Percentiles rank a stretch among this genome's conserved stretches.
Conservation (phyloP, 805 yeast genomes). For the Candida khao-thaluensis region DNA sequence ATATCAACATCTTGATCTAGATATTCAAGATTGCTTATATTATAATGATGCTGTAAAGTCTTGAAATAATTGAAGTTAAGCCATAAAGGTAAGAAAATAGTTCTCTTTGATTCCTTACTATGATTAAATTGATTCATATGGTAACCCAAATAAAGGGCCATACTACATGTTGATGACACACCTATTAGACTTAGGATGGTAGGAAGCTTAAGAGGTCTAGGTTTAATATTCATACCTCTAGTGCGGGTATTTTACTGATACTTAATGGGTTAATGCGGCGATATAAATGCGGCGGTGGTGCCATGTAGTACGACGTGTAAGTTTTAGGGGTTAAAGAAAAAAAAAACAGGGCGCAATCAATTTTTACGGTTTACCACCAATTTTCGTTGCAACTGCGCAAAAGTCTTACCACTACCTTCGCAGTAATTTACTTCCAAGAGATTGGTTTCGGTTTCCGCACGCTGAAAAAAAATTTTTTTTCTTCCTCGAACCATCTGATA, state of each 20-base stretch:
- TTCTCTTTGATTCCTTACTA: slow-evolving; percentile 7
- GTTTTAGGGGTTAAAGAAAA: no score
- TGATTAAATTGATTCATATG: slow-evolving; percentile 13
- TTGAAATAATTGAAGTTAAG: slow-evolving; percentile 26
- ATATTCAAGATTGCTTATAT: slow-evolving; percentile 24
- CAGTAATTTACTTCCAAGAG: no score
- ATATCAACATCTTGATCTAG: slow-evolving; percentile 14
- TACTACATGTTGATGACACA: slow-evolving; percentile 14
- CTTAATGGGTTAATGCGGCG: no score
- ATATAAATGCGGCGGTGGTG: no score
- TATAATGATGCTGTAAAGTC: slow-evolving; percentile 24
- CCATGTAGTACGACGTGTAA: no score
- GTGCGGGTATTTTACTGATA: no score
- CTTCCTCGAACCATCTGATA: slow-evolving; percentile 9
- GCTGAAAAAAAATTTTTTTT: slow-evolving; percentile 3
- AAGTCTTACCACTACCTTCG: no score
- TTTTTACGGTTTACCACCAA: no score
- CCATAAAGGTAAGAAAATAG: slow-evolving; percentile 27
- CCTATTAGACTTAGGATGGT: slow-evolving; percentile 13
- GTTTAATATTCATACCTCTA: slow-evolving; percentile 9
- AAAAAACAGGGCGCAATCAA: no score
- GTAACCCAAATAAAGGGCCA: slow-evolving; percentile 14
- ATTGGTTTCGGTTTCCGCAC: background rate
- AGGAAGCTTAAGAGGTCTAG: slow-evolving; percentile 11
- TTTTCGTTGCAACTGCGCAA: no score